Evolutionary conservation across 306 rosid genomes (phyloP).

Genomic region (Purshia tridentata): DNA sequence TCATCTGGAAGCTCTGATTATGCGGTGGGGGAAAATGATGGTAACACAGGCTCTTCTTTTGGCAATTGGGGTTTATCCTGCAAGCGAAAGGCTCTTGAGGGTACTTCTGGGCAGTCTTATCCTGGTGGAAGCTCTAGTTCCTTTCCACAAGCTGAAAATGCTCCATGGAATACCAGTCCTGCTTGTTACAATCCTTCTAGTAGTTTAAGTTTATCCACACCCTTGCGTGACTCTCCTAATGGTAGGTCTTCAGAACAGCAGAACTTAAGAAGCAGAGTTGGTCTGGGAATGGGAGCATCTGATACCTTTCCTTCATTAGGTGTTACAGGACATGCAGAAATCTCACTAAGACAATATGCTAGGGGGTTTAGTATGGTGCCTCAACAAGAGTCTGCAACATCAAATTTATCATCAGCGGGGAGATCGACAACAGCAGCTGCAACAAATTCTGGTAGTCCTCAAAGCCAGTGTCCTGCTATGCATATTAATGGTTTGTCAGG

Average conservation of each 20-base stretch:
- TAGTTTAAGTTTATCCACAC: slow-evolving; percentile 43
- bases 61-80: slow-evolving; percentile 81
- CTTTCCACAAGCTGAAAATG: slow-evolving; percentile 47
- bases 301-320: slow-evolving; percentile 50
- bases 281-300: slow-evolving; percentile 42
- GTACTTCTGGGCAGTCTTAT: slow-evolving; percentile 59
- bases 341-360: slow-evolving; percentile 39
- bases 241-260: slow-evolving; percentile 45
- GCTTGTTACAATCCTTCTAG: slow-evolving; percentile 48
- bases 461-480: slow-evolving; percentile 43
- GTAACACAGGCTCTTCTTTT: slow-evolving; percentile 51
- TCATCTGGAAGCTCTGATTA: slow-evolving; percentile 58
- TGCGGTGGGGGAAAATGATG: slow-evolving; percentile 47
- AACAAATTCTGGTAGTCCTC: slow-evolving; percentile 45
- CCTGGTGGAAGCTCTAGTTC: slow-evolving; percentile 65
- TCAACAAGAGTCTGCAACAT: slow-evolving; percentile 53
- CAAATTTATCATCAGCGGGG: slow-evolving; percentile 51
- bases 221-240: slow-evolving; percentile 41
- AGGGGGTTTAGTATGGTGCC: slow-evolving; percentile 43
- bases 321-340: slow-evolving; percentile 44
- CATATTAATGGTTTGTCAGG: slow-evolving; percentile 30
- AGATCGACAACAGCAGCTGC: slow-evolving; percentile 57
- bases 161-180: slow-evolving; percentile 42
- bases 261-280: slow-evolving; percentile 45
- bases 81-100: slow-evolving; percentile 83